phyloP scores from a whole-genome alignment of 306 rosid species.

The Astragalus glycyphyllos region DNA sequence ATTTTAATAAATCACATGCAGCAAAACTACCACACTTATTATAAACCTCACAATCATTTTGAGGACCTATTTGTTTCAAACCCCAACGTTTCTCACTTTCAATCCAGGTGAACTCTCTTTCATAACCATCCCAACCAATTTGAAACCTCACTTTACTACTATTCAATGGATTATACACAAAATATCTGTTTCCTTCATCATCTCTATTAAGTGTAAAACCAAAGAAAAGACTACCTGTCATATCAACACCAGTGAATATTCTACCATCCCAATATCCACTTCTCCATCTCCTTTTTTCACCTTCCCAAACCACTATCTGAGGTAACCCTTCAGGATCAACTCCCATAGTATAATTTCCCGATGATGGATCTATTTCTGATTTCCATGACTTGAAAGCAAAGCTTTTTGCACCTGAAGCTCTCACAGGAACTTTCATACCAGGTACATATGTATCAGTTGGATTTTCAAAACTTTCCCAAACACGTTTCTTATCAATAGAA shows the following conservation, averaged over 20 bases:
- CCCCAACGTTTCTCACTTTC: constrained; percentile 51
- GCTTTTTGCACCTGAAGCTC: constrained; percentile 38
- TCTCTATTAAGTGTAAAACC: constrained; percentile 57
- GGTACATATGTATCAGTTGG: constrained; percentile 79
- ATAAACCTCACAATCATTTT: constrained; percentile 64
- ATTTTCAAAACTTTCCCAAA: constrained; percentile 69
- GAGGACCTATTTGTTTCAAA: constrained; percentile 51
- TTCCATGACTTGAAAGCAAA: constrained; percentile 67
- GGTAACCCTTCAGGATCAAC: constrained; percentile 68
- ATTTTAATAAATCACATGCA: constrained; percentile 47
- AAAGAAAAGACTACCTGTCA: constrained; percentile 43
- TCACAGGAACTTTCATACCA: constrained; percentile 60
- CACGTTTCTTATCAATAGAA: background rate
- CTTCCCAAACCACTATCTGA: constrained; percentile 79
- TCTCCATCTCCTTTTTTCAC: constrained; percentile 64
- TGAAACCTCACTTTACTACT: constrained; percentile 55
- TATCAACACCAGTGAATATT: constrained; percentile 58
- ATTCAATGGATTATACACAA: constrained; percentile 44
- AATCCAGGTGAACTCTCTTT: constrained; percentile 57
- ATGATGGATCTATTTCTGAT: constrained; percentile 62
- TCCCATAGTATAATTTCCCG: constrained; percentile 66
- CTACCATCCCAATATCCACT: constrained; percentile 82
- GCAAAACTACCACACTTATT: constrained; percentile 76
- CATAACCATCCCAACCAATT: constrained; percentile 66
- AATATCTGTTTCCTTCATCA: constrained; percentile 28